Base-by-base conservation (phyloP, 345 rosid genomes). In the Rhodamnia argentea region DNA sequence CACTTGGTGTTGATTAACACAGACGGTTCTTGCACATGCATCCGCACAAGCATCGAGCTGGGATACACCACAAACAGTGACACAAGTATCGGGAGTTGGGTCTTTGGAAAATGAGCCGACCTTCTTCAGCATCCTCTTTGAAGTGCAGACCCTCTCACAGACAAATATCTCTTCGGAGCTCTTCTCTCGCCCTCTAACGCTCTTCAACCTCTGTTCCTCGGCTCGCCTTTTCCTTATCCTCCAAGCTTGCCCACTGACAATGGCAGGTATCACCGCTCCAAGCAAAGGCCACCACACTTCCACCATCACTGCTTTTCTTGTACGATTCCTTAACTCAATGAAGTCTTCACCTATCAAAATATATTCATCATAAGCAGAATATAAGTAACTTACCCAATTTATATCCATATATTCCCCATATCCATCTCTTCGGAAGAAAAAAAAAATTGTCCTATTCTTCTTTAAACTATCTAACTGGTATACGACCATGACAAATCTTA, bases 1-100 rank as follows among this genome's bases (percentile, higher is more conserved):
- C 59, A 95, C 96, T 83, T 96, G 98, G 82, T 96, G 96, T 84
- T 96, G 98, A 87, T 95, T 96, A 22, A 96, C 95, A 24, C 98
- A 95, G 2, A 96, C 96, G 7, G 98, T 96, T 58, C 98, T 91
- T 20, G 96, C 96, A 56, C 98, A 94, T 6, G 98, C 98, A 91
- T 96, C 98, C 37, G 97, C 91, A 86, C 98, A 96, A 51, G 97
- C 98, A 87, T 96, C 98, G 2, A 96, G 93, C 90, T 94, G 95
- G 47, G 98, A 96, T 50, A 96, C 98, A 5, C 98, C 98, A 59
- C 98, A 96, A 70, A 96, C 98, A 3, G 98, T 96, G 23, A 94
- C 98, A 86, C 98, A 94, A 84, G 98, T 94, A 84, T 94, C 96
- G 0, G 93, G 90, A 70, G 90, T 94, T 0, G 97, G 98, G 88